These are phyloP conservation scores for Hypoxylon fuscum DNA, from an alignment of 495 filamentous ascomycete genomes.

Conservation along the genomic window DNA sequence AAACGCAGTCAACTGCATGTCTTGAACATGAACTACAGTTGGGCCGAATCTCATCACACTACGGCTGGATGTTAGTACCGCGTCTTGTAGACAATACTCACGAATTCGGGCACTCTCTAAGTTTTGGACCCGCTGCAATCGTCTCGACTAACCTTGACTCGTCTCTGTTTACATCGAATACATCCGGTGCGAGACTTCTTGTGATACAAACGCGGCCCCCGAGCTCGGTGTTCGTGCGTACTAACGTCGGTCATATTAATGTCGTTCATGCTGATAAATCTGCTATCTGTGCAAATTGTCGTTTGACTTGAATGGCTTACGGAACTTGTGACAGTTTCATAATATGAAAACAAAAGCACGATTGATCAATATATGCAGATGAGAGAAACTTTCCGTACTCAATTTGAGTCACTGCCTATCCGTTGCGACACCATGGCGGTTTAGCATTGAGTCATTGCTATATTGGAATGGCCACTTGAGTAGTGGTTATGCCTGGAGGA, in stretches of 20 bases:
- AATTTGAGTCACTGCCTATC: not conserved
- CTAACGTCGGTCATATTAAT: slow-evolving; percentile 26
- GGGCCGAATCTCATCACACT: slow-evolving; percentile 53
- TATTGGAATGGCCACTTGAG: slow-evolving; percentile 6
- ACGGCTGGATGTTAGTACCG: slow-evolving; percentile 29
- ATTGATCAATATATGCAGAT: no score
- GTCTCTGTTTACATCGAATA: slow-evolving; percentile 48
- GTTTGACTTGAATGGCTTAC: not conserved
- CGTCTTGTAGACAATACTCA: slow-evolving; percentile 3
- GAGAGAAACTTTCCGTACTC: not conserved
- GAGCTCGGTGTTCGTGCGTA: slow-evolving; percentile 33
- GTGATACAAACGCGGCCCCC: slow-evolving; percentile 46
- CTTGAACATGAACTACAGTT: slow-evolving; percentile 51
- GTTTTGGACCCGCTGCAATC: not conserved
- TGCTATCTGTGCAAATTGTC: not conserved
- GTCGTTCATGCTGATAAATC: slow-evolving; percentile 24
- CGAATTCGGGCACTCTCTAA: not conserved
- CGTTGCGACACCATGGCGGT: not conserved
- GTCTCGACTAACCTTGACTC: slow-evolving; percentile 45
- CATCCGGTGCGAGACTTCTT: slow-evolving; percentile 49
- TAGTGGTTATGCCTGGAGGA: not conserved
- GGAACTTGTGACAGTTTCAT: not conserved
- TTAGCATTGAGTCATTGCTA: slow-evolving; percentile 2
- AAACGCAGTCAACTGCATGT: slow-evolving; percentile 49
- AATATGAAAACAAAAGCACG: not conserved